Base-by-base conservation (phyloP, 495 filamentous ascomycete genomes). In the Aspergillus mulundensis region DNA sequence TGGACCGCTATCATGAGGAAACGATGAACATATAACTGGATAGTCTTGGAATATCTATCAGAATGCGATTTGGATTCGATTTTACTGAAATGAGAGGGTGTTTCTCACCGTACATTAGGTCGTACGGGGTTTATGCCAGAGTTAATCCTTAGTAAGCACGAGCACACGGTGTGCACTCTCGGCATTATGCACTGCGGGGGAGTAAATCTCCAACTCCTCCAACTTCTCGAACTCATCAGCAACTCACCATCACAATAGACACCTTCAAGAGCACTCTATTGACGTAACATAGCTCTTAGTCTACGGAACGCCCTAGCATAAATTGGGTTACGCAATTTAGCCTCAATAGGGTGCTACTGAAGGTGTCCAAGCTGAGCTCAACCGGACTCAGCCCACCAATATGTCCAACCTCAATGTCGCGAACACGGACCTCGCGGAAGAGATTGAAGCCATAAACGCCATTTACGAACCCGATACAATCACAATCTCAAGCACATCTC, bases 391-490 rank as follows among this genome's bases (percentile, higher is more conserved):
- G 36, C 45, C 15, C 24, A 11, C 16, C 5, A 58, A 51, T 19
- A 63, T 60, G 57, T 50, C 59, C 23, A 39, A 63, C 68, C 19
- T 20, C 56, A 39, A 28, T 2, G 50, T 72, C 8, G 45, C 54
- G 75, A 91, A 77, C 32, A 58, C 59, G 48, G 89, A 93, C 32
- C 84, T 96, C 20, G 66, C 65, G 38, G 89, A 97, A 72, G 94
- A 98, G 72, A 75, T 93, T 15, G 86, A 87, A 64, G 90, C 89
- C 47, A 89, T 98, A 58, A 96, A 94, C 68, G 89, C 93, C 19
- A 98, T 98, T 60, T 98, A 95, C 72, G 88, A 86, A 20, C 79
- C 83, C 15, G 71, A 77, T 39, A 88, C 87, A 6, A 72, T 96
- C 20, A 61, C 68, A 7, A 50, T 76, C 19, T 69, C 59, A 60